Evolutionary conservation across 2,329 filamentous ascomycete species (phyloP), one percentile per base, ranked within the genome.

Genomic region (Paecilomyces sp.): DNA sequence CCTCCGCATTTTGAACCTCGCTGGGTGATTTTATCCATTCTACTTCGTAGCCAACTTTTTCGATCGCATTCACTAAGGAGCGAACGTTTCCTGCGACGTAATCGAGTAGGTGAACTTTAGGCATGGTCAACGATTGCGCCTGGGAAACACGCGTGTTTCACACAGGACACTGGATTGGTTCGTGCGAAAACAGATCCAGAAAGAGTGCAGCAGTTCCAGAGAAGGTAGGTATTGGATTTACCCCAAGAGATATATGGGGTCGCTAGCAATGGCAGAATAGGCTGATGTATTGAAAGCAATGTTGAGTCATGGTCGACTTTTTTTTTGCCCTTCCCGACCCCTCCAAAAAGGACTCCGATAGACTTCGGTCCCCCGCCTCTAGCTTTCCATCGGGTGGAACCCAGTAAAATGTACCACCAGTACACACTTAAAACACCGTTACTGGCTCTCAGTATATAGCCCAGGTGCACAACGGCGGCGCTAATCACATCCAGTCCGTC

Each of bases 81-180:
- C 93, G 89, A 68, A 99, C 88, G 76, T 99, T 99, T 72, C 94
- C 94, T 62, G 94, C 93, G 66, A 97, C 93, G 74, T 97, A 97
- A 79, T 97, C 85, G 57, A 88, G 80, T 41, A 82, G 70, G 66
- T 82, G 77, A 58, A 81, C 79, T 30, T 74, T 79, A 41, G 79
- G 76, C 78, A 80, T 81, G 56, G 58, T 60, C 58, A 31, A 12
- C 33, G 24, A 18, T 51, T 12, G 51, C 53, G 47, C 13, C 24
- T 7, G 22, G 52, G 52, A 8, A 28, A 57, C 51, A 47, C 24
- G 52, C 4, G 22, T 15, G 50, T 12, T 34, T 53, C 30, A 9
- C 24, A 34, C 30, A 22, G 34, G 28, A 54, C 22, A 30, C 12
- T 22, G 36, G 56, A 3, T 18, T n/a, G 30, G 55, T 61, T 57